A percentile compares a stretch with the other conserved stretches of the same genome.
Conservation (phyloP, 352 stramenopile species). For the Blastocystis sp. region DNA sequence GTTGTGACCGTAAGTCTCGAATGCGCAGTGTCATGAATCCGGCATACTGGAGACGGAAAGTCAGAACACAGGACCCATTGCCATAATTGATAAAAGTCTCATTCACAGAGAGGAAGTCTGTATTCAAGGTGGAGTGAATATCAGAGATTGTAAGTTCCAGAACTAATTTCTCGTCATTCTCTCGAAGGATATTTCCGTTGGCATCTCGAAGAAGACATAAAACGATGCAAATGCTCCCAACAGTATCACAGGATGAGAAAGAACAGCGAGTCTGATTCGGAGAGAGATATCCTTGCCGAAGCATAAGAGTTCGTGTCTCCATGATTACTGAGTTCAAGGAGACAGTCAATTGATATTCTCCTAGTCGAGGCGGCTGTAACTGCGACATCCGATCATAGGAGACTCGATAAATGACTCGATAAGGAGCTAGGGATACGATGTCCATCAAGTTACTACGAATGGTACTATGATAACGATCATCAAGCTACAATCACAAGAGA, state of each 20-base stretch:
- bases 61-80: not conserved
- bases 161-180: not conserved
- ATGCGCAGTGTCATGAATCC: not conserved
- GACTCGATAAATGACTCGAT: not conserved
- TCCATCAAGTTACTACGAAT: not conserved
- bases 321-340: no score
- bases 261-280: not conserved
- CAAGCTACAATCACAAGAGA: not conserved
- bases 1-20: not conserved
- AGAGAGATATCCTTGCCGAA: not conserved
- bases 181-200: not conserved
- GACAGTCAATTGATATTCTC: no score
- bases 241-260: not conserved
- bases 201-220: not conserved
- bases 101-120: not conserved
- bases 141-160: not conserved
- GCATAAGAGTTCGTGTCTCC: not conserved
- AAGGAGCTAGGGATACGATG: not conserved
- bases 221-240: not conserved
- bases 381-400: constrained; percentile 28
- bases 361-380: not conserved
- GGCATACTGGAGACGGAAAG: not conserved
- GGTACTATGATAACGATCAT: not conserved
- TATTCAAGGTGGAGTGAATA: not conserved
- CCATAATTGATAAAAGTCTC: not conserved